Evolutionary conservation across 2,329 filamentous ascomycete species (phyloP), one percentile per base, ranked within the genome.

Genomic region (Penicillium sp.): DNA sequence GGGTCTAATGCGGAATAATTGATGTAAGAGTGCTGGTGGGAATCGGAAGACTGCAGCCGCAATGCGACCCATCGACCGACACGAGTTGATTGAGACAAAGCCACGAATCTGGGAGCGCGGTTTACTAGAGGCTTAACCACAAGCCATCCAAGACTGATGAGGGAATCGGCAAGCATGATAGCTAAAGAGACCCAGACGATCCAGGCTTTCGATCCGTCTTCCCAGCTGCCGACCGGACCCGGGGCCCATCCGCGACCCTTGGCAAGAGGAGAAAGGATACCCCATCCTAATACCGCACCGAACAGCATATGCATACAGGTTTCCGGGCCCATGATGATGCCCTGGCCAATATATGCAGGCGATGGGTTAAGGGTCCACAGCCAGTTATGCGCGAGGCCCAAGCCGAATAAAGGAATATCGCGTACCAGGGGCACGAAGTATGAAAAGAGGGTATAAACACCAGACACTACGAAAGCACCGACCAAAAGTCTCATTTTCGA

Each of bases 361-460:
- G 89, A 96, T 0, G 93, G 93, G 57, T 98, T 98, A 6, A 98
- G 74, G 0, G 88, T 93, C 93, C 93, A 98, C 1, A 96, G 78
- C 91, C 91, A 98, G 1, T 81, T 81, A 1, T 79, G 71, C 0
- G 89, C 89, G 6, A 94, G 79, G 1, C 78, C 70, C 0, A 78
- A 71, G 0, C 93, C 93, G 56, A 97, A 87, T 22, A 98, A 74
- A 0, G 93, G 93, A n/a, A 98, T 74, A 55, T 87, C 85, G 45
- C 89, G 85, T 16, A 97, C 70, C 40, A 87, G 74, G 0, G 93
- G 93, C 43, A 96, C 75, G 68, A 98, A 98, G 67, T 95, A 97
- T 1, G 89, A 93, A 24, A 83, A 75, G 6, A 97, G 70, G 0
- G 93, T 97, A 64, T 78, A 78, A 28, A 72, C 47, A 9, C 80